Conservation (phyloP, 2,329 filamentous ascomycete genomes). For the Colletotrichum sp. region DNA sequence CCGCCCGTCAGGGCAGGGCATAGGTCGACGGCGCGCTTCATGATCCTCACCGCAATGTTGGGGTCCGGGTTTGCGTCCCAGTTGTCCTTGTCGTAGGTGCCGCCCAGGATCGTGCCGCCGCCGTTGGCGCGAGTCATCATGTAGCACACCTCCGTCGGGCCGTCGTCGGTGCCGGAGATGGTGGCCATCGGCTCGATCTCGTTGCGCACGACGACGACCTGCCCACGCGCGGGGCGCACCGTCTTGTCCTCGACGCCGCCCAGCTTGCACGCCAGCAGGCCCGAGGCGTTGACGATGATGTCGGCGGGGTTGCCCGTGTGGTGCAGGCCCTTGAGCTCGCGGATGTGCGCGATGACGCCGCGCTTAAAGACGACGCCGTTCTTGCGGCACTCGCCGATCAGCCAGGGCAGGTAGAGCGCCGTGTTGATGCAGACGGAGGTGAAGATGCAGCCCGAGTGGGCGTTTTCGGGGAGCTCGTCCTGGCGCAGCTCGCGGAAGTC, state of each 20-base stretch:
- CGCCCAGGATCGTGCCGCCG: slow-evolving; percentile 88
- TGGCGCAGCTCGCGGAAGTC: slow-evolving; percentile 70
- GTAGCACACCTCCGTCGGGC: slow-evolving; percentile 75
- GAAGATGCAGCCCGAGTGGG: slow-evolving; percentile 63
- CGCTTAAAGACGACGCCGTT: slow-evolving; percentile 63
- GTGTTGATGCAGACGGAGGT: slow-evolving; percentile 78
- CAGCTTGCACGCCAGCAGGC: slow-evolving; percentile 67
- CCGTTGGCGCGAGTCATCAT: slow-evolving; percentile 80
- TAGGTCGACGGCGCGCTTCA: slow-evolving; percentile 74
- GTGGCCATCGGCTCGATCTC: slow-evolving; percentile 73
- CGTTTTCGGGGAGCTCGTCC: slow-evolving; percentile 63
- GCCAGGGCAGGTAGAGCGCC: slow-evolving; percentile 73
- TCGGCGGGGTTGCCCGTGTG: slow-evolving; percentile 63
- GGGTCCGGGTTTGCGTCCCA: slow-evolving; percentile 84
- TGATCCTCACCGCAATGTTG: slow-evolving; percentile 81
- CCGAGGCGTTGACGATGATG: slow-evolving; percentile 74
- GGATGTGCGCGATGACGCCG: slow-evolving; percentile 60
- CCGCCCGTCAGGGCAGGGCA: slow-evolving; percentile 69
- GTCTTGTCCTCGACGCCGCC: slow-evolving; percentile 70
- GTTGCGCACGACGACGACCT: slow-evolving; percentile 83
- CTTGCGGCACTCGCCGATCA: slow-evolving; percentile 69
- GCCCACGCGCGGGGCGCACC: slow-evolving; percentile 70
- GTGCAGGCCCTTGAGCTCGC: slow-evolving; percentile 62
- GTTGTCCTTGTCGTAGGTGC: slow-evolving; percentile 78
- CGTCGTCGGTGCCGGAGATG: slow-evolving; percentile 76